Conservation (phyloP, 257 asterid genomes). For the Prunella vulgaris region DNA sequence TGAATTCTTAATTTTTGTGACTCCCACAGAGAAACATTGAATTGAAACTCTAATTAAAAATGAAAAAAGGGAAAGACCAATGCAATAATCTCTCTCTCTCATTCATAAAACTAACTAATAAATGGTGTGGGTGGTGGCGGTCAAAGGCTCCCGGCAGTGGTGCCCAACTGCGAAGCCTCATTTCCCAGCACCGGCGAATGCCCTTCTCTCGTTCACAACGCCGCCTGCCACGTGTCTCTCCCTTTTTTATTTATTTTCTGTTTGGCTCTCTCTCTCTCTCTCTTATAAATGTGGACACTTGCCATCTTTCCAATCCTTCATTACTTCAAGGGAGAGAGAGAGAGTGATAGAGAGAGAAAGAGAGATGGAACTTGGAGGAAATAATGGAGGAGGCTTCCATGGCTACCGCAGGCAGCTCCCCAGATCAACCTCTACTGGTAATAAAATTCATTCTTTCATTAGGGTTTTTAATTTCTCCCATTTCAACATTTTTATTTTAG, state of each 20-base stretch:
- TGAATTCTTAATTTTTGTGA: too few relatives aligned
- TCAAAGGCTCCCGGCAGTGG: slow-evolving; percentile 34
- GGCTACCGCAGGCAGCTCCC: slow-evolving; percentile 50
- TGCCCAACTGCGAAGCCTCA: slow-evolving; percentile 42
- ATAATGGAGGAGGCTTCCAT: slow-evolving; percentile 51
- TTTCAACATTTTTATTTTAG: not conserved
- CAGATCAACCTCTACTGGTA: slow-evolving; percentile 36
- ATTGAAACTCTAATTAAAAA: slow-evolving; percentile 31
- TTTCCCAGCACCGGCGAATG: slow-evolving; percentile 57
- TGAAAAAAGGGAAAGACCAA: not conserved
- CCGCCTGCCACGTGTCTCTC: slow-evolving; percentile 53
- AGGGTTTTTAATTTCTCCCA: slow-evolving; percentile 11
- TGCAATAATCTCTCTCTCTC: too few relatives aligned
- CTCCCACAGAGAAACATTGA: not conserved
- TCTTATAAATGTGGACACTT: slow-evolving; percentile 32
- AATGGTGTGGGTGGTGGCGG: too few relatives aligned
- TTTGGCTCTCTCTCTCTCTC: too few relatives aligned
- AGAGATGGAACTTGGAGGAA: slow-evolving; percentile 48
- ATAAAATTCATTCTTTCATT: not conserved
- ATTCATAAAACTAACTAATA: too few relatives aligned
- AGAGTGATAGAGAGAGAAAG: not conserved
- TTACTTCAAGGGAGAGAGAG: slow-evolving; percentile 10
- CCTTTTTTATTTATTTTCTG: not conserved
- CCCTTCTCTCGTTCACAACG: slow-evolving; percentile 57
- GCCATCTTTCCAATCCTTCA: slow-evolving; percentile 19